Base-by-base conservation (phyloP, 306 rosid species). In the Pterocarpus santalinus region DNA sequence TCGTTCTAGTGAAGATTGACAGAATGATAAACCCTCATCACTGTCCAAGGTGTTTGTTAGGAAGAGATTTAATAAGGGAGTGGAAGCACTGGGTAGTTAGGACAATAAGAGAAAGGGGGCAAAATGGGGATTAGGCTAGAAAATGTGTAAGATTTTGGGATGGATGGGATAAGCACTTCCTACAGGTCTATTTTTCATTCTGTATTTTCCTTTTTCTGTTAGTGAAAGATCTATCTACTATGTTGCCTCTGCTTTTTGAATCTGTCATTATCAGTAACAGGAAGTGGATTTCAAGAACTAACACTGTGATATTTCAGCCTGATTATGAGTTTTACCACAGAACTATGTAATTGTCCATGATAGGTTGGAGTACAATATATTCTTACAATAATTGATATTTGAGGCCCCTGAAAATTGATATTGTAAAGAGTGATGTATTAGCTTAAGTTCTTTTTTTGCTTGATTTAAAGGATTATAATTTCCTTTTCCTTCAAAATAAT, bases 1-100 rank as follows among this genome's bases (percentile, higher is more conserved):
- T 58, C 43, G 67, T 79, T 63, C 61, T 43, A 63, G 46, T 57
- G 83, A 47, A 72, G 63, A 72, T 81, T 47, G 80, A 5, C 43
- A 74, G 62, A n/a, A 34, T 46, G 69, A 56, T 22, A 22, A 22
- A 22, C 28, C 28, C 28, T 22, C 28, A 22, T 22, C 28, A 22
- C 28, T 22, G 28, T 22, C 28, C 28, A 22, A 22, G 28, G 28
- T 22, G 28, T 22, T 0, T 22, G 28, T 22, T 43, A 43, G 47
- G 47, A 43, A 5, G 47, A 8, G 47, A 7, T 43, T 22, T 22
- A 47, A 12, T 47, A 47, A 47, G 15, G 53, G 53, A 47, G 15
- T 10, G 53, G 28, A 22, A 22, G 28, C 28, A 22, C 28, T 22
- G 28, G 28, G 28, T 2, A 47, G 53, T 47, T 2, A 47, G 15